Evolutionary conservation across 371 early-diverging fungal genomes (phyloP), one percentile per base, ranked within the genome.

Genomic region (Apophysomyces variabilis): DNA sequence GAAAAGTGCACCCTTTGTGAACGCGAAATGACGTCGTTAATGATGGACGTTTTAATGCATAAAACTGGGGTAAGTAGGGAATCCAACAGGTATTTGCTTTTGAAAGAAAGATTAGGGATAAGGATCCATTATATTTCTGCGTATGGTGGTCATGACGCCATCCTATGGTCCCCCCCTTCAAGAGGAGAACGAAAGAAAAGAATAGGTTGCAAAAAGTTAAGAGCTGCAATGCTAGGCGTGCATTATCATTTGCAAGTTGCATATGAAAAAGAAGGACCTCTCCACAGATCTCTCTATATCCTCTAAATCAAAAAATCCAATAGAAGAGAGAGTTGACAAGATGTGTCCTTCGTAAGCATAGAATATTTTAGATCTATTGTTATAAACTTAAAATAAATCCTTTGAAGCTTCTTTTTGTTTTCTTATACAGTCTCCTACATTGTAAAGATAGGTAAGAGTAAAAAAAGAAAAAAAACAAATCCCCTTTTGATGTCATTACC

Each of bases 401-500:
- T 43, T 43, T 43, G 9, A 43, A 9, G 16, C 13, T 45, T 45
- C 16, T 7, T 50, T n/a, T 11, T 41, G 41, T 11, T 41, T 8
- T 8, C 13, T 41, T 41, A 13, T 13, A 41, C 11, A 5, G 41
- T 41, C 41, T 50, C 18, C 9, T 50, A 16, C 18, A 50, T 12
- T 5, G 16, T 50, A 18, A 9, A 7, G 16, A 50, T 21, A 21
- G 54, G 21, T 50, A 50, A 21, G 21, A 50, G 7, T 21, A 21
- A 50, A 21, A 50, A 21, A 50, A 21, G 5, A 21, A 50, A 21
- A 50, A 21, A 7, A 21, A 18, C 16, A 9, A 4, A 6, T 50
- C 54, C 54, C 54, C 54, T 50, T 50, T 50, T 47, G 11, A 47
- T 47, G 47, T 47, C 16, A 26, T 45, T 45, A 45, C 46, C 46